Percentiles rank a stretch among this genome's conserved stretches.
phyloP scores from a whole-genome alignment of 768 basidiomycete genomes.

The Leccinum obscurum region DNA sequence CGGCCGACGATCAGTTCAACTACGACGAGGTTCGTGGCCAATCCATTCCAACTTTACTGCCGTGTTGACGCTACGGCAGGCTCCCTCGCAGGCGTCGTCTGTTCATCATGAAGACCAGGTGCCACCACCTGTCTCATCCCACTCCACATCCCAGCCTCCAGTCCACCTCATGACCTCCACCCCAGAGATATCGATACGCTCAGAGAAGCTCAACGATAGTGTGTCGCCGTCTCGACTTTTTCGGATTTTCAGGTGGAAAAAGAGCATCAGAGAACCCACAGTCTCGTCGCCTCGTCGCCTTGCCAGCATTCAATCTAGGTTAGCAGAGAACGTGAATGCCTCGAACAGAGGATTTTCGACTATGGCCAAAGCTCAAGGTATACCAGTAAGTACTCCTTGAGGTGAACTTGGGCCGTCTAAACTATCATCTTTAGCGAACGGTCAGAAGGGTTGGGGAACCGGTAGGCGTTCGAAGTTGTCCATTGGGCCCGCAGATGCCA shows the following conservation, averaged over 20 bases:
- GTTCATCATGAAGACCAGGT: too few species aligned
- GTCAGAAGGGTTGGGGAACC: too few species aligned
- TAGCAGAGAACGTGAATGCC: neutral
- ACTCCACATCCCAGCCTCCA: neutral
- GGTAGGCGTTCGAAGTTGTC: too few species aligned
- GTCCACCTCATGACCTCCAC: neutral
- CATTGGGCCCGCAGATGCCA: too few species aligned
- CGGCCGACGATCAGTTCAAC: too few species aligned
- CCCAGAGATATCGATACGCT: too few species aligned
- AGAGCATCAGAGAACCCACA: neutral
- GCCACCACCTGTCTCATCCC: neutral
- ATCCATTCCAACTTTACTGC: too few species aligned
- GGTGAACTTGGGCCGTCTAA: neutral
- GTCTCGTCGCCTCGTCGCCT: neutral
- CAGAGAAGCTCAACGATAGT: neutral
- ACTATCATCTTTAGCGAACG: too few species aligned
- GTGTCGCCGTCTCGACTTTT: neutral
- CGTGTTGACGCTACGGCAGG: too few species aligned
- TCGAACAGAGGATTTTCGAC: neutral
- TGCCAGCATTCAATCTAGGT: neutral
- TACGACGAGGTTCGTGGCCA: too few species aligned
- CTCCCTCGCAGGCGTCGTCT: too few species aligned
- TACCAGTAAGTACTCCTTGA: neutral
- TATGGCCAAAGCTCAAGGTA: neutral
- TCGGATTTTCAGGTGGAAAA: neutral